Base-by-base conservation (phyloP, 1,284 basidiomycete species). In the Sanguinoderma infundibulare region DNA sequence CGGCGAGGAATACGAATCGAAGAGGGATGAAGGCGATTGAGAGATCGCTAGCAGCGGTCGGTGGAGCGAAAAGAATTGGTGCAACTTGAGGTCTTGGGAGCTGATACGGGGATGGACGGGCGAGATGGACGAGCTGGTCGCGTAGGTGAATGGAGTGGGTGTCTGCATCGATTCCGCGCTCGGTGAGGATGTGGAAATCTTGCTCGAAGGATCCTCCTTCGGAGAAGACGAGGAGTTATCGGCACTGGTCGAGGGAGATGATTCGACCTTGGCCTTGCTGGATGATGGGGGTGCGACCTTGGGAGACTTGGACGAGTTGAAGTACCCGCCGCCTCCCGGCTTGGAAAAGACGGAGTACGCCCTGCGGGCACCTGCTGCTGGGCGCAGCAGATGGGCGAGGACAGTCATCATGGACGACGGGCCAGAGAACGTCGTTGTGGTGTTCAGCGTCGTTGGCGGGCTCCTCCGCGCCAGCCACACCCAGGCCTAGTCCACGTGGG, bases 301-400 rank as follows among this genome's bases (percentile, higher is more conserved):
- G 49, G 69, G 71, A 30, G 87, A 78, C 73, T 91, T 92, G 14
- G 89, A 77, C 6, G 89, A 84, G 63, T 88, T 87, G 73, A 91
- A 90, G 70, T 87, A 89, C 30, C 89, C 81, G 24, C 90, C 90
- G 17, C 90, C 87, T 2, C 90, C 89, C 2, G 89, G 79, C 68
- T 90, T 90, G 14, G 89, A 92, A 76, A 91, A 92, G 68, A 89
- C 89, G 3, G 90, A 92, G 69, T 91, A 92, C 17, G 85, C 74
- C 71, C 91, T 83, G 58, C 83, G 76, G 15, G 80, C 70, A 28
- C 78, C 78, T 52, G 81, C 81, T 46, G 79, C 63, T 63, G 80
- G 79, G 53, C 76, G 82, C 53, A 85, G 73, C 60, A 87, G 73
- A 58, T 84, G 83, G 65, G 76, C 73, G 63, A 88, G 73, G 67